phyloP scores from a whole-genome alignment of 495 filamentous ascomycete species.

The Penicillium turbatum region DNA sequence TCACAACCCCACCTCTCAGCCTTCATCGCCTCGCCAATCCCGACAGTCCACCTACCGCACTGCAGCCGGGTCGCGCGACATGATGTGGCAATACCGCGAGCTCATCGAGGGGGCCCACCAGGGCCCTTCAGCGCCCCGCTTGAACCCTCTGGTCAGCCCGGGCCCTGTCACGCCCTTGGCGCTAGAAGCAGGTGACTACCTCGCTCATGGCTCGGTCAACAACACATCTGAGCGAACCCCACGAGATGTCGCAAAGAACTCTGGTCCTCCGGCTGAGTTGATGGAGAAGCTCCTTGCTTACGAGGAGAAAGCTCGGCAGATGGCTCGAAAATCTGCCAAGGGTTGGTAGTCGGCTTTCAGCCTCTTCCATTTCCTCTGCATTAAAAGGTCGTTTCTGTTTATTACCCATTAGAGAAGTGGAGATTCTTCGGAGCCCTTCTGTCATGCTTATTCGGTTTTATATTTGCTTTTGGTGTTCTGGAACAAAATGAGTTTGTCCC shows the following conservation, averaged over 20 bases:
- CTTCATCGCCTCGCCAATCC: constrained; percentile 31
- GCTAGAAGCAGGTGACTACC: constrained; percentile 56
- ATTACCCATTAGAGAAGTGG: neutral
- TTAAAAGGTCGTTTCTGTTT: neutral
- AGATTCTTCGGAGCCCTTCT: neutral
- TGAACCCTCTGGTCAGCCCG: constrained; percentile 67
- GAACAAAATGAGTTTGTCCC: constrained; percentile 11
- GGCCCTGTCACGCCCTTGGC: constrained; percentile 75
- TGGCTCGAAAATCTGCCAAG: constrained; percentile 30
- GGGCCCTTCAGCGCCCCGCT: constrained; percentile 56
- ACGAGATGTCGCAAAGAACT: constrained; percentile 18
- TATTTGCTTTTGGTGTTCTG: constrained; percentile 13
- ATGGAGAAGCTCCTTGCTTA: constrained; percentile 37
- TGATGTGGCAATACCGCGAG: constrained; percentile 40
- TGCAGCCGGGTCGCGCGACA: constrained; percentile 33
- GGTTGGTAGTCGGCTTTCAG: constrained; percentile 25
- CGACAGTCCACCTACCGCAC: constrained; percentile 34
- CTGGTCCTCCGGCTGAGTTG: constrained; percentile 29
- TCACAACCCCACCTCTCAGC: constrained; percentile 19
- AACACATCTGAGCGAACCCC: constrained; percentile 17
- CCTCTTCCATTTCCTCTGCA: neutral
- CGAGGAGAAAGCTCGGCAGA: constrained; percentile 38
- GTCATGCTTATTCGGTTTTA: constrained; percentile 1
- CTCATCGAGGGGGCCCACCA: constrained; percentile 33
- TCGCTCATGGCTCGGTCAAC: constrained; percentile 38